Conservation (phyloP, 116 monocot genomes). For the Posidonia oceanica region DNA sequence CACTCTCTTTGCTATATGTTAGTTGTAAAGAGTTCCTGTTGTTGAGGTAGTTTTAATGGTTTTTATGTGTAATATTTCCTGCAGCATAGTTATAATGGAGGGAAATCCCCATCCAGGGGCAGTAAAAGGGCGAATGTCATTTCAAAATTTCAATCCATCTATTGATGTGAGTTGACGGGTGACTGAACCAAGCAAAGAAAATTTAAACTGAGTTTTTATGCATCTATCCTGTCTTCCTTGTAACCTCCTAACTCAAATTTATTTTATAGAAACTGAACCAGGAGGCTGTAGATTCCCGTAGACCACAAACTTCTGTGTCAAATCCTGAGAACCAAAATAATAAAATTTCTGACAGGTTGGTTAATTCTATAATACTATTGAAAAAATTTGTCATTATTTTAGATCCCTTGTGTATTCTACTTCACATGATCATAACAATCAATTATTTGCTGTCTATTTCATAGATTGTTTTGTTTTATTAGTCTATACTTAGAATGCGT, state of each 20-base stretch:
- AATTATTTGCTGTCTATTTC: not conserved
- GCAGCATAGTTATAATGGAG: slow-evolving; percentile 87
- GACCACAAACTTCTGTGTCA: slow-evolving; percentile 18
- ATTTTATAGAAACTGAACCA: slow-evolving; percentile 78
- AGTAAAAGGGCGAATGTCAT: slow-evolving; percentile 90
- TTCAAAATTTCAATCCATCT: slow-evolving; percentile 77
- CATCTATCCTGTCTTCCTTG: not conserved
- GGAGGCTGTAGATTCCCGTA: slow-evolving; percentile 29
- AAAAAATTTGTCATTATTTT: not conserved
- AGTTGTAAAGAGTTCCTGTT: too few relatives aligned
- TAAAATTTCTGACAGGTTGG: slow-evolving; percentile 34
- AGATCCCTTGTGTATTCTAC: not conserved
- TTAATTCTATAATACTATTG: not conserved
- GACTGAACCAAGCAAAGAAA: not conserved
- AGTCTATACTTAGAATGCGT: not conserved
- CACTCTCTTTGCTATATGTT: too few relatives aligned
- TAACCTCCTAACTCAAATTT: slow-evolving; percentile 3
- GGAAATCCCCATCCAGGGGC: slow-evolving; percentile 85
- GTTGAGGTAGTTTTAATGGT: too few relatives aligned
- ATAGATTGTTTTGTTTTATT: not conserved
- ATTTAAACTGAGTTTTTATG: not conserved
- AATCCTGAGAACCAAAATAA: slow-evolving; percentile 25
- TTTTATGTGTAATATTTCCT: slow-evolving; percentile 8
- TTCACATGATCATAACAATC: not conserved
- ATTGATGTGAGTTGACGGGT: slow-evolving; percentile 70